These are phyloP conservation scores for Diutina rugosa DNA, from an alignment of 1,139 yeast species.

Conservation along the genomic window DNA sequence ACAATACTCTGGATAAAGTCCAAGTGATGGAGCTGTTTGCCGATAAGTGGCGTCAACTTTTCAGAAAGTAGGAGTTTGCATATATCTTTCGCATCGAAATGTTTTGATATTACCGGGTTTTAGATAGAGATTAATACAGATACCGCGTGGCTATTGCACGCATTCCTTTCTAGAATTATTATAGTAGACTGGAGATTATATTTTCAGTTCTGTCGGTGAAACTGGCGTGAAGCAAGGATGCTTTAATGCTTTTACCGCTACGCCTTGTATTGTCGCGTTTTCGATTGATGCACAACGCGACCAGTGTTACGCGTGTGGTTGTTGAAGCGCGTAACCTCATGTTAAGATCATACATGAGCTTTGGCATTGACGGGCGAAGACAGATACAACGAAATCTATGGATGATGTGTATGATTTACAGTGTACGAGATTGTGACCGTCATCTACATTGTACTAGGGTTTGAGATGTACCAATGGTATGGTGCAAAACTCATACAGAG, in stretches of 20 bases:
- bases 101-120: not conserved
- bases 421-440: not conserved
- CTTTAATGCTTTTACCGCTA: too few relatives aligned
- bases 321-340: too few relatives aligned
- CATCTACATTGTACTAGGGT: not conserved
- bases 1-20: constrained; percentile 22
- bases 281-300: too few relatives aligned
- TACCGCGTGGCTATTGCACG: not conserved
- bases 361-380: too few relatives aligned
- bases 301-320: too few relatives aligned
- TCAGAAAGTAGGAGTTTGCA: constrained; percentile 5
- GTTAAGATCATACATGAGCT: too few relatives aligned
- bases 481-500: not conserved
- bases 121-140: not conserved
- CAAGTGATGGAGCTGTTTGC: constrained; percentile 28
- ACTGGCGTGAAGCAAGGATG: too few relatives aligned
- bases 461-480: not conserved
- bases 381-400: too few relatives aligned
- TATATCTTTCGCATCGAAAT: not conserved
- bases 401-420: too few relatives aligned
- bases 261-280: too few relatives aligned
- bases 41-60: constrained; percentile 24
- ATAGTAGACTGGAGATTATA: not conserved
- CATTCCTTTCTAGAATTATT: not conserved
- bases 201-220: too few relatives aligned